Evolutionary conservation across 192 early-diverging fungal genomes (phyloP).

Genomic region (Linnemannia elongata): DNA sequence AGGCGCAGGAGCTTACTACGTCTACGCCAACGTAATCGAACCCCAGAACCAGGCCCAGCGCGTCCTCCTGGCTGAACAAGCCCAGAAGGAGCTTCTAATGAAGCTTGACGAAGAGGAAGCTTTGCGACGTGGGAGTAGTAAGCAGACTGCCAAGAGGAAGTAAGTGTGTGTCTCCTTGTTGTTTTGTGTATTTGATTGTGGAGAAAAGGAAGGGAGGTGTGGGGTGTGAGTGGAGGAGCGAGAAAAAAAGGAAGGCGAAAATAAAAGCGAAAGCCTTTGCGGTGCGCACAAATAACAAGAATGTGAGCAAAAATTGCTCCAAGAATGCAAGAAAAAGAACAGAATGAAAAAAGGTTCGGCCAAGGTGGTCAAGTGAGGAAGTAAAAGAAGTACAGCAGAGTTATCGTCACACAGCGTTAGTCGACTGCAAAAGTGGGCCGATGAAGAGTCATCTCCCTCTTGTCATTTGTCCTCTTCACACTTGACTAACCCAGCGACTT

Average conservation of each 20-base stretch:
- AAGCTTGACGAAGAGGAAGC: constrained; percentile 4
- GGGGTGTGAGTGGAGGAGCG: neutral
- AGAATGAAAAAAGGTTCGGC: neutral
- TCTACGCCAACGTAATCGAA: constrained; percentile 32
- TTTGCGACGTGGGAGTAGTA: constrained; percentile 14
- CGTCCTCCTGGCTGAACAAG: constrained; percentile 19
- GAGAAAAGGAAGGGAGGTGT: neutral
- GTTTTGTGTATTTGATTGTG: neutral
- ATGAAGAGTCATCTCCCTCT: neutral
- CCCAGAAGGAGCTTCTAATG: constrained; percentile 16
- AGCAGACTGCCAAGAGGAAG: constrained; percentile 32
- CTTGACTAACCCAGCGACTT: neutral
- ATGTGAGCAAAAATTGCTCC: neutral
- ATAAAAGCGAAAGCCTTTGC: neutral
- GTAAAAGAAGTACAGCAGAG: too few species aligned
- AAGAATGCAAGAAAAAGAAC: neutral
- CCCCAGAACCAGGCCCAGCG: constrained; percentile 25
- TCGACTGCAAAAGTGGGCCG: too few species aligned
- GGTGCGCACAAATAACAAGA: neutral
- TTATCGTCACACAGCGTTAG: too few species aligned
- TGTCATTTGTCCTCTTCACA: neutral
- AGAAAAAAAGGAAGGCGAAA: neutral
- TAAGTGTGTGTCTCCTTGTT: neutral
- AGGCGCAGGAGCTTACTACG: constrained; percentile 27
- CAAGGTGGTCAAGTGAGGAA: neutral